phyloP scores from a whole-genome alignment of 495 filamentous ascomycete species.

The Penicillium bovifimosum region DNA sequence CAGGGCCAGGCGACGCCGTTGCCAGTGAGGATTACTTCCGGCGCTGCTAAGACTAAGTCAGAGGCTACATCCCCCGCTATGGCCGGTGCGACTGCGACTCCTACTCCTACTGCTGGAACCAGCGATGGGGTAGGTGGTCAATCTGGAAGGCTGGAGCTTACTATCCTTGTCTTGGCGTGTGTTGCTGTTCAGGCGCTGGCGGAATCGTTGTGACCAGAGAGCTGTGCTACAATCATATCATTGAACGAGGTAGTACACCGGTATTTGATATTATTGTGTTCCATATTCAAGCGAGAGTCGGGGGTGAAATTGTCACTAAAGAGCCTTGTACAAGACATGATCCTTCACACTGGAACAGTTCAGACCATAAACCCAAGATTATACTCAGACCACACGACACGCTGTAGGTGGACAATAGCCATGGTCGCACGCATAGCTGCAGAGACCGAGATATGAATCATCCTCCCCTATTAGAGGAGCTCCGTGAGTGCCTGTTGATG shows the following conservation, averaged over 20 bases:
- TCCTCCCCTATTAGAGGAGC: slow-evolving; percentile 26
- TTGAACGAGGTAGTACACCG: too few species aligned
- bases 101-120: neutral
- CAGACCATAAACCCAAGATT: neutral
- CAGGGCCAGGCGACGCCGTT: slow-evolving; percentile 14
- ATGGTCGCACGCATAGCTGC: slow-evolving; percentile 37
- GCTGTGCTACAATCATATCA: too few species aligned
- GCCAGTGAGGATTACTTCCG: slow-evolving; percentile 35
- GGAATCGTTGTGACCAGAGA: neutral
- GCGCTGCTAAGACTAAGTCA: slow-evolving; percentile 7
- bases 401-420: slow-evolving; percentile 40
- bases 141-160: neutral
- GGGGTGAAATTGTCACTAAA: neutral
- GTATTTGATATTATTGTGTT: too few species aligned
- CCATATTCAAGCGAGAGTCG: too few species aligned
- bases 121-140: neutral
- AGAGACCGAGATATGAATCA: slow-evolving; percentile 36
- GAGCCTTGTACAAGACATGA: neutral
- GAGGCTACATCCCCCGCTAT: slow-evolving; percentile 3
- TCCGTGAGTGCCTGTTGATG: slow-evolving; percentile 22
- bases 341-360: too few species aligned
- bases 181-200: neutral
- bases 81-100: neutral
- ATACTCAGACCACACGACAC: slow-evolving; percentile 16
- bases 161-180: neutral